Conservation (phyloP, 441 rosid species). For the Pelargonium citronellum region DNA sequence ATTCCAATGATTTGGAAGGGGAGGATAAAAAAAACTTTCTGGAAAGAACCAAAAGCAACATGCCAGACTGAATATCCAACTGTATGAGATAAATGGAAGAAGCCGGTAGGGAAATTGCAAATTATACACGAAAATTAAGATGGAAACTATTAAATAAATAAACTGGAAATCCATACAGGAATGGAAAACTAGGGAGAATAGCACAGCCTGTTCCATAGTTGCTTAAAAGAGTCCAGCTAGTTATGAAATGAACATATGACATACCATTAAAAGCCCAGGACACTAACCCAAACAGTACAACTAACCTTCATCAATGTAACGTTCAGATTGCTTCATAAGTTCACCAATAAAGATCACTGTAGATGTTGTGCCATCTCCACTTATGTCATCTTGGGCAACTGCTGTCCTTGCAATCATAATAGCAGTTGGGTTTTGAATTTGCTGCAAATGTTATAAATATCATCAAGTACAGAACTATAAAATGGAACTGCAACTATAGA, state of each 20-base stretch:
- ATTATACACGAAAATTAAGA: not conserved
- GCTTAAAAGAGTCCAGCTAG: not conserved
- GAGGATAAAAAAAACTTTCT: not conserved
- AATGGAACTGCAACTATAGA: not conserved
- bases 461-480: not conserved
- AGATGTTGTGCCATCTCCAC: conserved; percentile 95
- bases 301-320: conserved; percentile 88
- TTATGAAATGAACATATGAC: no score
- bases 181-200: not conserved
- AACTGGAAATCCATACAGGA: not conserved
- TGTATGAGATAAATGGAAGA: conserved; percentile 2
- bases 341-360: conserved; percentile 93
- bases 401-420: conserved; percentile 97
- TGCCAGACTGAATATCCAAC: not conserved
- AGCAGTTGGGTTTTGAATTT: conserved; percentile 96
- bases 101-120: not conserved
- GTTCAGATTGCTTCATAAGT: conserved; percentile 94
- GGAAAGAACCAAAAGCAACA: not conserved
- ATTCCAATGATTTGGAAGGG: not conserved
- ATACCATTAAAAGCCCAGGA: not conserved
- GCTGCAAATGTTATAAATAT: conserved; percentile 46
- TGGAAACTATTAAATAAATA: not conserved
- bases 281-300: not conserved
- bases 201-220: not conserved
- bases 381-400: conserved; percentile 90